Evolutionary conservation across 2,329 filamentous ascomycete genomes (phyloP), one percentile per base, ranked within the genome.

Genomic region (Talaromyces amestolkiae): DNA sequence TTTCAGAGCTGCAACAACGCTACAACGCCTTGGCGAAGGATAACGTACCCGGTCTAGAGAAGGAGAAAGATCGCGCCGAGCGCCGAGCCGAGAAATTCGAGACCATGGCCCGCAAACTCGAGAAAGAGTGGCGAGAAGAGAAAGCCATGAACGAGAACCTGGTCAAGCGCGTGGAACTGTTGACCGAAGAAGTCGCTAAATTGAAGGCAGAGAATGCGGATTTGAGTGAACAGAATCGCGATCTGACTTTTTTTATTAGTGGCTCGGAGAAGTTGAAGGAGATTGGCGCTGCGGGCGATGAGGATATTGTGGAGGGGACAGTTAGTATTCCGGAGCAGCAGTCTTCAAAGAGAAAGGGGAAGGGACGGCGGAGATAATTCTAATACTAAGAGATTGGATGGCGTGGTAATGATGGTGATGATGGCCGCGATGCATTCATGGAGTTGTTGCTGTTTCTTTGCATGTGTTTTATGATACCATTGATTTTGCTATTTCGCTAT

Each of bases 191-290:
- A 74, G 77, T 89, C 1, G 81, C 82, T 31, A 82, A 81, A 47
- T 77, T 91, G 3, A 85, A 85, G 70, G 68, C 76, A 70, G 67
- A 92, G 76, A 90, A 91, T 69, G 84, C 81, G 45, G 92, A 96
- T 70, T 79, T 97, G 51, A 87, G 88, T 69, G 93, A 96, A 76
- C 90, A 93, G 83, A 96, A 97, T 74, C 86, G 91, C 15, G 94
- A 97, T 75, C 75, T 97, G 74, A 88, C 84, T 60, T 93, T 96
- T 84, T 96, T 94, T 73, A 94, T 97, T 66, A 91, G 88, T 22
- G 90, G 91, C 0, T 87, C 91, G 76, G 88, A 95, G 78, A 94
- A 92, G 78, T 78, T 97, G 71, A 89, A 86, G 79, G 85, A 84
- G 85, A 39, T 86, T 65, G 49, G 49, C 49, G 85, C 87, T 37